These are phyloP conservation scores for Gremmenia infestans DNA, from an alignment of 2,329 filamentous ascomycete genomes.

Conservation along the genomic window DNA sequence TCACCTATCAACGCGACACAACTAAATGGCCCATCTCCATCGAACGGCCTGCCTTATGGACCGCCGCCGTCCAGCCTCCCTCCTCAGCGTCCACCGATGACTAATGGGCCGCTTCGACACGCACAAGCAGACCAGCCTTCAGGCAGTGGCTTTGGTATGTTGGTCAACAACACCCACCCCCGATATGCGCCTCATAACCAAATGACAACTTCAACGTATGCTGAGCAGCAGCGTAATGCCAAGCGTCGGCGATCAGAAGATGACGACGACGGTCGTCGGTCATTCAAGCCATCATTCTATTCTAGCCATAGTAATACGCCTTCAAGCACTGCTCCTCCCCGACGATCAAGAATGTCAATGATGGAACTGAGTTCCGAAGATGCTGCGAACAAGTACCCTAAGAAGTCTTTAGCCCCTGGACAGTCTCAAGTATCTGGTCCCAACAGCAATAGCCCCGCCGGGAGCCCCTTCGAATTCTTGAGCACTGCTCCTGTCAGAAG, in stretches of 20 bases:
- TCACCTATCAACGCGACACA: slow-evolving; percentile 5
- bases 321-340: not conserved
- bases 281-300: not conserved
- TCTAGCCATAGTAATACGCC: not conserved
- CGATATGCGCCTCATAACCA: slow-evolving; percentile 4
- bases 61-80: not conserved
- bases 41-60: not conserved
- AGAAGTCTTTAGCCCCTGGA: not conserved
- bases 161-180: not conserved
- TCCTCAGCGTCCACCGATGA: not conserved
- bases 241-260: slow-evolving; percentile 4
- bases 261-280: not conserved
- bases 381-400: slow-evolving; percentile 10
- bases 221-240: not conserved
- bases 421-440: no score
- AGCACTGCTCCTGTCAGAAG: not conserved
- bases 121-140: not conserved
- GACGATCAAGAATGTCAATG: not conserved
- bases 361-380: slow-evolving; percentile 5
- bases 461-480: not conserved
- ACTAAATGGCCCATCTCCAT: not conserved
- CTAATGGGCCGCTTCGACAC: not conserved
- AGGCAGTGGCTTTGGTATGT: not conserved
- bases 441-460: not conserved
- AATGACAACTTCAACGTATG: not conserved